phyloP scores from a whole-genome alignment of 1,139 yeast genomes.

The Geotrichum klebahnii region DNA sequence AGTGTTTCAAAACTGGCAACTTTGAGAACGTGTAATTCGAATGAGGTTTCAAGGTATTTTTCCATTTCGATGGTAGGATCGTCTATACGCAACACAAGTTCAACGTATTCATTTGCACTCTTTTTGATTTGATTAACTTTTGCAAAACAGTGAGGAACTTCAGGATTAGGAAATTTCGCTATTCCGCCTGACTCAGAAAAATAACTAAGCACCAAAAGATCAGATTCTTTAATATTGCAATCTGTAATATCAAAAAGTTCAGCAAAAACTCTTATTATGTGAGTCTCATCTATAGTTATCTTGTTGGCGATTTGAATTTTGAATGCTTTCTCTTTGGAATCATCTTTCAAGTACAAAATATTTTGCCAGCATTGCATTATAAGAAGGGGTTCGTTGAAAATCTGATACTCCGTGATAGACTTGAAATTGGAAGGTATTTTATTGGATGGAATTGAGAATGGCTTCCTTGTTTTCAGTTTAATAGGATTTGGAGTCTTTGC shows the following conservation, averaged over 20 bases:
- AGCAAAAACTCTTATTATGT: constrained; percentile 80
- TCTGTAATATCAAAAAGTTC: constrained; percentile 51
- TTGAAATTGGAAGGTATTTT: constrained; percentile 48
- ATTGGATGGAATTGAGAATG: constrained; percentile 55
- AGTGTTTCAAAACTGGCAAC: constrained; percentile 76
- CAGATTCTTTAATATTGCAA: constrained; percentile 64
- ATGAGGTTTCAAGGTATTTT: constrained; percentile 9
- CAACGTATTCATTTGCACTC: constrained; percentile 56
- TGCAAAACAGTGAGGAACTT: constrained; percentile 58
- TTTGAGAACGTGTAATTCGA: constrained; percentile 56
- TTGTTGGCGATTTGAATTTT: constrained; percentile 31
- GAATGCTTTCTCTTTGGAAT: constrained; percentile 63
- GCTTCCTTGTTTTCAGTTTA: constrained; percentile 45
- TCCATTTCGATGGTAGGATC: constrained; percentile 35
- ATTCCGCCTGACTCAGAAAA: constrained; percentile 35
- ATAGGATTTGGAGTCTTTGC: constrained; percentile 57
- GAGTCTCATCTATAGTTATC: constrained; percentile 33
- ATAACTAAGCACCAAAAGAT: constrained; percentile 64
- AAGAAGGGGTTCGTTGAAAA: constrained; percentile 70
- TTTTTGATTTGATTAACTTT: constrained; percentile 69
- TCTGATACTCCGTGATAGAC: constrained; percentile 59
- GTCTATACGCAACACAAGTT: constrained; percentile 66
- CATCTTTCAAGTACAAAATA: constrained; percentile 65
- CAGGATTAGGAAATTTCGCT: constrained; percentile 23
- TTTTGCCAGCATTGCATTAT: constrained; percentile 94